Evolutionary conservation across 1,139 yeast genomes (phyloP).

Genomic region (Diutina mesorugosa): DNA sequence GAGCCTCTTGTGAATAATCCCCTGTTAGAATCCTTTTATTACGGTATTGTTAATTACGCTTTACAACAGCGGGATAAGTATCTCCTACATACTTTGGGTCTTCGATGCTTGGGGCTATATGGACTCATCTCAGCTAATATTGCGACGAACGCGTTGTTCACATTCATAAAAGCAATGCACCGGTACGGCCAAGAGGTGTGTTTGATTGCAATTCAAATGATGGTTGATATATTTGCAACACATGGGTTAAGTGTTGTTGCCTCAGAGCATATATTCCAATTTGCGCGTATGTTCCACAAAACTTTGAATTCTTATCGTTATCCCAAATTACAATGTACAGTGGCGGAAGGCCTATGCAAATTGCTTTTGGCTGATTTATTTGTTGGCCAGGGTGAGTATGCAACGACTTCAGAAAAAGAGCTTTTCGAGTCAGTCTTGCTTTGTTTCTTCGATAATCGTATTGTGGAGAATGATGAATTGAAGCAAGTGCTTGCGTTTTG

Average conservation of each 20-base stretch:
- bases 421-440: constrained; percentile 60
- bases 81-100: background rate
- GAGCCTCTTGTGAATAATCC: constrained; percentile 55
- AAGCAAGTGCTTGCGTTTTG: constrained; percentile 81
- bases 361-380: constrained; percentile 68
- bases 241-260: constrained; percentile 59
- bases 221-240: constrained; percentile 67
- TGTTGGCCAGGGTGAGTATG: constrained; percentile 20
- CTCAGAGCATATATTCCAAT: constrained; percentile 43
- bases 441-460: constrained; percentile 63
- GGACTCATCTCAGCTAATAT: background rate
- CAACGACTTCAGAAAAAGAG: constrained; percentile 19
- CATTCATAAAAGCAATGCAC: constrained; percentile 30
- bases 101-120: background rate
- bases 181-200: constrained; percentile 45
- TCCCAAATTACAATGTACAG: constrained; percentile 62
- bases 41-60: background rate
- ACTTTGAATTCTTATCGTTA: constrained; percentile 44
- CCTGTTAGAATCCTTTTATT: constrained; percentile 47
- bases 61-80: background rate
- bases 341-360: constrained; percentile 84
- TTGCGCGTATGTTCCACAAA: constrained; percentile 57
- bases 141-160: background rate
- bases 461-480: constrained; percentile 50
- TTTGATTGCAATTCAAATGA: constrained; percentile 50